Evolutionary conservation across 2,329 filamentous ascomycete genomes (phyloP).

Genomic region (Tolypocladium album): DNA sequence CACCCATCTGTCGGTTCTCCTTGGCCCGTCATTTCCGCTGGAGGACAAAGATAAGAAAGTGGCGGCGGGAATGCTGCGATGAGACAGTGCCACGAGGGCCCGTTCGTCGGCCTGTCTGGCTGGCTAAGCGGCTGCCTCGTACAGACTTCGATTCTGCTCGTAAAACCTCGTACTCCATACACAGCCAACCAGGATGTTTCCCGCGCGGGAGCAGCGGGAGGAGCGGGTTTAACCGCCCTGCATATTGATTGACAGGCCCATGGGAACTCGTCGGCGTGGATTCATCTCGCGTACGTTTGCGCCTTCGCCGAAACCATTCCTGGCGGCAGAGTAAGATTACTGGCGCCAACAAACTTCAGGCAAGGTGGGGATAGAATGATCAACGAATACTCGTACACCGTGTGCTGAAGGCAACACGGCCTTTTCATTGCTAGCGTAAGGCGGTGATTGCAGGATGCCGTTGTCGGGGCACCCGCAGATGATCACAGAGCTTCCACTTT

Average conservation of each 20-base stretch:
- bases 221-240: slow-evolving; percentile 23
- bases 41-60: background rate
- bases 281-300: background rate
- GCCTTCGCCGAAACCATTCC: background rate
- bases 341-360: background rate
- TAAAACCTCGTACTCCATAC: background rate
- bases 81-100: background rate
- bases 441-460: background rate
- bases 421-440: background rate
- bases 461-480: background rate
- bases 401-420: background rate
- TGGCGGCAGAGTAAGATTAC: background rate
- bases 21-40: background rate
- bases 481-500: background rate
- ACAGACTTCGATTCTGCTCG: background rate
- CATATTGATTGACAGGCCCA: slow-evolving; percentile 17
- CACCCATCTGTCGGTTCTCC: background rate
- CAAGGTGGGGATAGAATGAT: background rate
- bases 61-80: background rate
- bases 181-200: slow-evolving; percentile 2
- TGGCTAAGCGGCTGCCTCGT: background rate
- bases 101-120: background rate
- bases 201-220: slow-evolving; percentile 16
- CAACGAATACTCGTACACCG: background rate
- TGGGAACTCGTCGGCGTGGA: background rate